These are phyloP conservation scores for Fusarium sp. DNA, from an alignment of 2,329 filamentous ascomycete genomes.

Conservation along the genomic window DNA sequence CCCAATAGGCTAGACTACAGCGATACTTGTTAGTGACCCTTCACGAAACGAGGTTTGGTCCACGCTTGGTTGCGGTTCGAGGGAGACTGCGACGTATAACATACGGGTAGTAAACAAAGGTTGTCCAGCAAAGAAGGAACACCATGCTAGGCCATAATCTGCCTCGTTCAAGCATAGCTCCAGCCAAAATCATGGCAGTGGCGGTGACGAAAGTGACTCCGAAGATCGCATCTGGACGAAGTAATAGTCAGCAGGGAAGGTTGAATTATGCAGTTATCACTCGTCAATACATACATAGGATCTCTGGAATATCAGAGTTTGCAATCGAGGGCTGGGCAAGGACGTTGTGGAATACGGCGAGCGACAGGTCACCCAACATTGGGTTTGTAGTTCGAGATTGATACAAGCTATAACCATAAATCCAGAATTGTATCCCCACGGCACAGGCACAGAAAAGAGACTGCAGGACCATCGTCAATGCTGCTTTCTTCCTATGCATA, in stretches of 20 bases:
- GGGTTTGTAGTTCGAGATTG: conserved; percentile 51
- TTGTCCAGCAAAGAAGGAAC: conserved; percentile 73
- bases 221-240: conserved; percentile 48
- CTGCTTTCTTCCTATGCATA: conserved; percentile 53
- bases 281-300: conserved; percentile 43
- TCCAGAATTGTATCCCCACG: conserved; percentile 60
- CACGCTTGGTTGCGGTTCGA: rapidly evolving
- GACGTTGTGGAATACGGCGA: conserved; percentile 52
- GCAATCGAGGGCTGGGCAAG: conserved; percentile 53
- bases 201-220: conserved; percentile 54
- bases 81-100: background rate
- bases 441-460: conserved; percentile 60
- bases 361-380: conserved; percentile 51
- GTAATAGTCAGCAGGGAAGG: background rate
- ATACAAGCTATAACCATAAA: conserved; percentile 60
- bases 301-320: conserved; percentile 52
- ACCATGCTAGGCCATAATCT: conserved; percentile 64
- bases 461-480: conserved; percentile 60
- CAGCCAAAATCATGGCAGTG: conserved; percentile 55
- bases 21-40: background rate
- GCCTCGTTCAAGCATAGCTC: conserved; percentile 54
- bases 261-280: rapidly evolving
- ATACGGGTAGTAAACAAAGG: conserved; percentile 68
- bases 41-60: background rate
- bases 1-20: conserved; percentile 68